A percentile compares a stretch with the other conserved stretches of the same genome.
Evolutionary conservation across 139 green algal genomes (phyloP).

Genomic region (Marvania coccoides): DNA sequence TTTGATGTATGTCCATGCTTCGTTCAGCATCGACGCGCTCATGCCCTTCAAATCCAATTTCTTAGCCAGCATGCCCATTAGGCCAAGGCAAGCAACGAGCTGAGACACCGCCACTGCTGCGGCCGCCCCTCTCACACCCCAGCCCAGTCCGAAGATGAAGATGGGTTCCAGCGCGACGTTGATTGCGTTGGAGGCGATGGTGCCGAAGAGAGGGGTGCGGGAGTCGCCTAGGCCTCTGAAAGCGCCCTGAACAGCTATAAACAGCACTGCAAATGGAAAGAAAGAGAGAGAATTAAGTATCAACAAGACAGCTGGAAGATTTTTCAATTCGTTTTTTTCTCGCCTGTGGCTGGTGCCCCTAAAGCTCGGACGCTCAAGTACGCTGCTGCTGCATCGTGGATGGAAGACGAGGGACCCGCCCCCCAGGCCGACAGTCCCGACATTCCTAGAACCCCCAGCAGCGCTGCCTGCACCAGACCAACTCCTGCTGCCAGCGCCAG

Average conservation of each 20-base stretch:
- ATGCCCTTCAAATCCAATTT: not conserved
- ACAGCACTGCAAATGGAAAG: slow-evolving; percentile 11
- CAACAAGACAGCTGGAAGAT: slow-evolving; percentile 1
- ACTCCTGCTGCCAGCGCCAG: slow-evolving; percentile 19
- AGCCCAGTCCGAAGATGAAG: slow-evolving; percentile 56
- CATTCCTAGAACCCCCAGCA: slow-evolving; percentile 30
- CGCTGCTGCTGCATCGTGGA: slow-evolving; percentile 15
- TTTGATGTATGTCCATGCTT: not conserved
- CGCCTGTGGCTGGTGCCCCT: slow-evolving; percentile 53
- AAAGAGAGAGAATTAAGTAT: too few relatives aligned
- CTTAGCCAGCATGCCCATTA: not conserved
- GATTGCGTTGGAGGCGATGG: slow-evolving; percentile 20
- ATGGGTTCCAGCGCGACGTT: slow-evolving; percentile 46
- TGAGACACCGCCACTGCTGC: slow-evolving; percentile 51
- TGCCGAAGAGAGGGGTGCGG: slow-evolving; percentile 26
- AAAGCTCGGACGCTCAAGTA: slow-evolving; percentile 49
- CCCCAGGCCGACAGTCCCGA: slow-evolving; percentile 34
- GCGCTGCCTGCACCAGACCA: slow-evolving; percentile 25
- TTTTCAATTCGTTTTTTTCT: not conserved
- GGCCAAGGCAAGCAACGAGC: slow-evolving; percentile 5
- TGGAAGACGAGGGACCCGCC: not conserved
- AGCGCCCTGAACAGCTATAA: slow-evolving; percentile 43
- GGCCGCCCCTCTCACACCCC: slow-evolving; percentile 62
- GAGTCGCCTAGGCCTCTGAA: slow-evolving; percentile 45
- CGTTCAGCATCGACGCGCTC: not conserved